These are phyloP conservation scores for Citrullus colocynthis DNA, from an alignment of 306 rosid genomes.

Conservation along the genomic window DNA sequence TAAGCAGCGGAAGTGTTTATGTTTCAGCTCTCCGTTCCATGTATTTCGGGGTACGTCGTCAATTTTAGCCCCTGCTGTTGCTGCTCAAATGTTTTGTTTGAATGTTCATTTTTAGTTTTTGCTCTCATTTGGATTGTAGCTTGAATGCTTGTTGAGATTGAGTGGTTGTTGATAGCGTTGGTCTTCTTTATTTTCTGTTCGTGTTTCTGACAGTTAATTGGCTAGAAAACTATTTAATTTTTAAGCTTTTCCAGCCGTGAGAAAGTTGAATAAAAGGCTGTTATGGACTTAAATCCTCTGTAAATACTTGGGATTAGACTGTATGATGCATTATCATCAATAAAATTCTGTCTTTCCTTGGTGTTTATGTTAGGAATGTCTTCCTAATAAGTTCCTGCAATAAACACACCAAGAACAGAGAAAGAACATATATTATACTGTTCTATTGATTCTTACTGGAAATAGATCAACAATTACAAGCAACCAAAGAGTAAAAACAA, in stretches of 20 bases:
- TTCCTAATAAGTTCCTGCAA: too few species aligned
- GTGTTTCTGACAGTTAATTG: not conserved
- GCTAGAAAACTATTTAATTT: not conserved
- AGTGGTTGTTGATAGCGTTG: not conserved
- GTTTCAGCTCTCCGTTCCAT: constrained; percentile 1
- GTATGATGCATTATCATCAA: not conserved
- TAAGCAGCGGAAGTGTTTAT: not conserved
- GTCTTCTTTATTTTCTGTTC: not conserved
- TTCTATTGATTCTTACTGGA: too few species aligned
- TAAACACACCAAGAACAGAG: too few species aligned
- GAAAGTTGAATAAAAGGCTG: not conserved
- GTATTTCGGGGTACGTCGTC: constrained; percentile 19
- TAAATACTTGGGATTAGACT: not conserved
- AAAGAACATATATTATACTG: too few species aligned
- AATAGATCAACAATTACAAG: too few species aligned
- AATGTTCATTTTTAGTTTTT: not conserved
- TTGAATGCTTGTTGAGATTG: not conserved
- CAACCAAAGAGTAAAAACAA: too few species aligned
- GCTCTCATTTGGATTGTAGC: not conserved
- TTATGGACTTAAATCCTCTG: not conserved
- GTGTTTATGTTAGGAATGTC: not conserved
- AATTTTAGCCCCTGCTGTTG: not conserved
- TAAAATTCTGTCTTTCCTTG: not conserved
- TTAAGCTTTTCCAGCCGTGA: not conserved
- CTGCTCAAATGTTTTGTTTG: not conserved